Conservation (phyloP, 305 asterid species). For the Andrographis paniculata region DNA sequence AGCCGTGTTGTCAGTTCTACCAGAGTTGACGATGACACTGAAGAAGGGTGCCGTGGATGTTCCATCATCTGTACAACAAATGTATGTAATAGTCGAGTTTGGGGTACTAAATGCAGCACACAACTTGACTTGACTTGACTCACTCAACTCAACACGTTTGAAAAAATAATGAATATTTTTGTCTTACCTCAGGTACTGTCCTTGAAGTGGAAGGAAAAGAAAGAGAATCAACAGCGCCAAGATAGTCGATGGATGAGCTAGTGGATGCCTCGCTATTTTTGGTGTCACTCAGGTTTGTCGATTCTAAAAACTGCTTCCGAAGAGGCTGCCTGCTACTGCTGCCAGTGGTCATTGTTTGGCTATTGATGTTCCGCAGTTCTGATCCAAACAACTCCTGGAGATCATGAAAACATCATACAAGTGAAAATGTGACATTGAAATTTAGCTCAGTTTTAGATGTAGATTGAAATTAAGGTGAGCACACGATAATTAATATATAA, state of each 20-base stretch:
- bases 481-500: too few species aligned
- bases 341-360: slow-evolving; percentile 44
- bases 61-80: slow-evolving; percentile 41
- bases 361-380: slow-evolving; percentile 54
- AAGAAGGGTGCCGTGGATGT: slow-evolving; percentile 46
- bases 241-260: neutral
- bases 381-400: slow-evolving; percentile 55
- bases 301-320: slow-evolving; percentile 53
- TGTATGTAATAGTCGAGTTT: neutral
- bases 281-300: slow-evolving; percentile 55
- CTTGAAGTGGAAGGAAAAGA: slow-evolving; percentile 63
- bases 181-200: slow-evolving; percentile 49
- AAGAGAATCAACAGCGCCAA: slow-evolving; percentile 11
- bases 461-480: too few species aligned
- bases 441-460: too few species aligned
- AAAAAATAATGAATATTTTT: neutral
- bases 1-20: slow-evolving; percentile 87
- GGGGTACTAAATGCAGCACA: neutral
- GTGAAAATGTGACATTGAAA: too few species aligned
- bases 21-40: slow-evolving; percentile 68
- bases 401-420: slow-evolving; percentile 19
- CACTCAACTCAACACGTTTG: neutral
- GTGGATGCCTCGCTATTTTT: slow-evolving; percentile 57
- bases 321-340: slow-evolving; percentile 50
- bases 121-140: too few species aligned